Percentiles rank a stretch among this genome's conserved stretches.
These are phyloP conservation scores for Akanthomyces muscarius DNA, from an alignment of 2,329 filamentous ascomycete species.

Conservation along the genomic window DNA sequence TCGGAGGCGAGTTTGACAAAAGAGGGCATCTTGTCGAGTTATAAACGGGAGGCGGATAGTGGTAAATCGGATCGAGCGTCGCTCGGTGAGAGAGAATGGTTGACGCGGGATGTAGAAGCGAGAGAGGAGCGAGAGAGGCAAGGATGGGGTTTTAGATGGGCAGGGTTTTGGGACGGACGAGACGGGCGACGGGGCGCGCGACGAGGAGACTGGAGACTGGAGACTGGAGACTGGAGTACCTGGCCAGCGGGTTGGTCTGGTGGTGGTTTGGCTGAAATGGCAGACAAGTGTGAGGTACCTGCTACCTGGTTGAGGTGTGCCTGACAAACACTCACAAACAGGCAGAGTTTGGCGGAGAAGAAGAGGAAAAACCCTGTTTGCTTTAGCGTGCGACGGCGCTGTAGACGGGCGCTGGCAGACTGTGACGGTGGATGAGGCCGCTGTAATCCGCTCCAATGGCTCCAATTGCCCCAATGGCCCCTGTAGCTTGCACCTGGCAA, in stretches of 20 bases:
- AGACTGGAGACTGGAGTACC: neutral
- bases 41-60: neutral
- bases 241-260: neutral
- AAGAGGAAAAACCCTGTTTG: neutral
- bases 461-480: neutral
- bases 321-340: neutral
- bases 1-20: slow-evolving; percentile 22
- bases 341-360: neutral
- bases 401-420: neutral
- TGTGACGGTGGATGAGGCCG: neutral
- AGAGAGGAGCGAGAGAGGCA: neutral
- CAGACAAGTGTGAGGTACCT: neutral
- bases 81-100: slow-evolving; percentile 16
- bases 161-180: neutral
- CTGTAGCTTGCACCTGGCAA: neutral
- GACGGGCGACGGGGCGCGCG: neutral
- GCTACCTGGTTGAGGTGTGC: too few species aligned
- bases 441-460: neutral
- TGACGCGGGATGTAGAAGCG: slow-evolving; percentile 13
- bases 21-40: slow-evolving; percentile 23
- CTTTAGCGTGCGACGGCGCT: neutral
- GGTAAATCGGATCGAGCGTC: neutral
- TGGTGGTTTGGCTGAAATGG: neutral
- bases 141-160: slow-evolving; percentile 8
- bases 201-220: neutral